phyloP scores from a whole-genome alignment of 257 asterid species.

The Striga asiatica region DNA sequence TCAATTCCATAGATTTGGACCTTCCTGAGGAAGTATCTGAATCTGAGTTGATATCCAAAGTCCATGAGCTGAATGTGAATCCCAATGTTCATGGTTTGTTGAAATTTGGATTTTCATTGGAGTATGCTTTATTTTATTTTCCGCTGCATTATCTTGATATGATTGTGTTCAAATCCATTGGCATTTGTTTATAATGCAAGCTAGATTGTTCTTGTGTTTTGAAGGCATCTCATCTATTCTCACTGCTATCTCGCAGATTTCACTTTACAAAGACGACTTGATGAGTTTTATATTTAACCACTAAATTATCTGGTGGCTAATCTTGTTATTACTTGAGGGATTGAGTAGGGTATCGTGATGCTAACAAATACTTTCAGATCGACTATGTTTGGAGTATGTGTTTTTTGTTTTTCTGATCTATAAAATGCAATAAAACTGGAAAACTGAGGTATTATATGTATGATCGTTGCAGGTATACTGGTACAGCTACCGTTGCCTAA shows the following conservation, averaged over 20 bases:
- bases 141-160: not conserved
- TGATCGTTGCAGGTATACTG: conserved; percentile 55
- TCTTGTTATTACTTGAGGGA: too few species aligned
- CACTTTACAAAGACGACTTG: too few species aligned
- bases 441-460: not conserved
- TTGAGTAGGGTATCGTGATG: too few species aligned
- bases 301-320: not conserved
- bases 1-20: conserved; percentile 66
- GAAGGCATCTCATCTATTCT: not conserved
- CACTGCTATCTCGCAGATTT: not conserved
- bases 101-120: not conserved
- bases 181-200: not conserved
- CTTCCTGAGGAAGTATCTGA: conserved; percentile 80
- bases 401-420: too few species aligned
- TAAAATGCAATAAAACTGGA: not conserved
- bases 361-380: too few species aligned
- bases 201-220: too few species aligned
- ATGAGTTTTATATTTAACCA: too few species aligned
- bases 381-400: too few species aligned
- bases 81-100: conserved; percentile 87
- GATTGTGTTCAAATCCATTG: not conserved
- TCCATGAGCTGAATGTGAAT: conserved; percentile 71
- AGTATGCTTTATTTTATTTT: not conserved
- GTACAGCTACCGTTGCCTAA: conserved; percentile 94
- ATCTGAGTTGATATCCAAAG: conserved; percentile 62